Base-by-base conservation (phyloP, 1,139 yeast genomes). In the Pichia kudriavzevii region DNA sequence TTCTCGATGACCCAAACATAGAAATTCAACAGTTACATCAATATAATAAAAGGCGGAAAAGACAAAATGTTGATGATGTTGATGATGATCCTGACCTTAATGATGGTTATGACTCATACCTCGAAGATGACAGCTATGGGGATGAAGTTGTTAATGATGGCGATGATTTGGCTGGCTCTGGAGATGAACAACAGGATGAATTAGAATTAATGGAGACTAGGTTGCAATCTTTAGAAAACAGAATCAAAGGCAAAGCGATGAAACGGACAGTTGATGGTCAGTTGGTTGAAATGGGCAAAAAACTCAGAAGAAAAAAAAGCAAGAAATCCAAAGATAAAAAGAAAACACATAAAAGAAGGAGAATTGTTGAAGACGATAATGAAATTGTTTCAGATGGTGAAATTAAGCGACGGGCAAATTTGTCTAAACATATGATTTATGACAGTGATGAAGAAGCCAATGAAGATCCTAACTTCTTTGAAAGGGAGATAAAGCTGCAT, bases 371-470 rank as follows among this genome's bases (percentile, higher is more conserved):
- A 12, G 40, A 43, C 23, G 37, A 34, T 19, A 40, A 33, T 18
- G 32, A 26, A 8, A 24, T 24, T 11, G 15, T 43, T n/a, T 41
- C 46, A 5, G 44, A 41, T 11, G 24, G 17, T 12, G 45, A 41
- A 27, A 28, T 33, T 17, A 22, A 27, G 10, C 22, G 41, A 18
- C 27, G 46, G 26, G 15, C 35, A 3, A 50, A 58, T 20, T 60
- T 64, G 34, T 73, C 79, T 0, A 58, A 76, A 2, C 79, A 73
- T 42, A 74, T 60, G 46, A 70, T 81, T 29, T 64, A 64, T 39
- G 88, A 79, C 49, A 85, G 79, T 47, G 80, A 73, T 16, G 67
- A 75, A 3, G 85, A 79, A 45, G 75, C 65, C 13, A 87, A 78
- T 7, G 40, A 64, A 35, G 75, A 71, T 40, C 51, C 49, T 2